phyloP scores from a whole-genome alignment of 106 monocot species.

The Chionographis japonica region DNA sequence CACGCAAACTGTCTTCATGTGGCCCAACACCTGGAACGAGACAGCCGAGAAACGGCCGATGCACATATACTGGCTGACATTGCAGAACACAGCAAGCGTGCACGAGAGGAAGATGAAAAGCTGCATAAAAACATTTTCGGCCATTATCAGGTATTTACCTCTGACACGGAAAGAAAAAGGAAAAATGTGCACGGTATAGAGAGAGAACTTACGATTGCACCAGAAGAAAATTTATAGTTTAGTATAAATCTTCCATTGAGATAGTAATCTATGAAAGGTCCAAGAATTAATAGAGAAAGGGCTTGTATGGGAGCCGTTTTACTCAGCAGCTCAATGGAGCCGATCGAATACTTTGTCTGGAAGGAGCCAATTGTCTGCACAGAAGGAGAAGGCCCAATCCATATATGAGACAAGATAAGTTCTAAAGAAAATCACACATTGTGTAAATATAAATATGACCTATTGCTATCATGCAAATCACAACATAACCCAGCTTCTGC shows the following conservation, averaged over 20 bases:
- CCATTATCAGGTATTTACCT: neutral
- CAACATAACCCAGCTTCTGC: too few relatives aligned
- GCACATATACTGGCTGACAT: conserved; percentile 55
- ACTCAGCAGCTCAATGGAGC: conserved; percentile 75
- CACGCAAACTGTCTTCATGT: conserved; percentile 53
- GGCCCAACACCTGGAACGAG: conserved; percentile 50
- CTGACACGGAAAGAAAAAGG: too few relatives aligned
- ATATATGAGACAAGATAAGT: conserved; percentile 5
- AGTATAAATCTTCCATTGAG: conserved; percentile 41
- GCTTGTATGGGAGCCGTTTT: conserved; percentile 80
- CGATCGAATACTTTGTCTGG: conserved; percentile 69
- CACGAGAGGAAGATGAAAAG: conserved; percentile 45
- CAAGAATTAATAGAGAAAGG: conserved; percentile 51
- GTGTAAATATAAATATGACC: neutral
- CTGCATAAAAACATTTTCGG: conserved; percentile 14
- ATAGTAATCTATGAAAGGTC: conserved; percentile 65
- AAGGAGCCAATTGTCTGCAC: conserved; percentile 67
- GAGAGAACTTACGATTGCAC: conserved; percentile 41
- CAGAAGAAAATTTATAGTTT: conserved; percentile 39
- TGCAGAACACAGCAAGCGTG: conserved; percentile 48
- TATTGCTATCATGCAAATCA: too few relatives aligned
- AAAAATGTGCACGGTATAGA: too few relatives aligned
- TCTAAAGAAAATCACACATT: too few relatives aligned
- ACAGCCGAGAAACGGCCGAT: conserved; percentile 55
- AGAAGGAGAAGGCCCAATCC: neutral